phyloP scores from a whole-genome alignment of 176 grass and related monocot genomes.

The Poa annua region DNA sequence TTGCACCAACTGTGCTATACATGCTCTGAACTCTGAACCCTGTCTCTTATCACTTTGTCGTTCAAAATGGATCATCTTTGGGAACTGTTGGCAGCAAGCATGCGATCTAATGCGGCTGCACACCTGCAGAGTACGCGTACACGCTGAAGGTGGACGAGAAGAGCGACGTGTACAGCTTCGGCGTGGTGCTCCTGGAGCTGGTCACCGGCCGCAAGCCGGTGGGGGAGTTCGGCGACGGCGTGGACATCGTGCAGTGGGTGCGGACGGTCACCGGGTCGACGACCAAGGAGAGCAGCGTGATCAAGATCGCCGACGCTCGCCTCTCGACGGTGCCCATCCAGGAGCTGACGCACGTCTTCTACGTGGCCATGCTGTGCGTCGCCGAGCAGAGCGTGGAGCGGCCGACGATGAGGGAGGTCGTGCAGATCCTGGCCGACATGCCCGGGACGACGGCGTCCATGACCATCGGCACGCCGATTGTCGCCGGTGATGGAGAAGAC shows the following conservation, averaged over 20 bases:
- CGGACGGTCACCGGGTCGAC: constrained; percentile 57
- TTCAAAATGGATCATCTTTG: constrained; percentile 47
- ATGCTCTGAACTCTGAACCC: background rate
- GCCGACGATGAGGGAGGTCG: constrained; percentile 91
- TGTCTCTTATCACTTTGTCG: constrained; percentile 40
- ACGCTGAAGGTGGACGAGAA: constrained; percentile 96
- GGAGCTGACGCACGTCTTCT: constrained; percentile 72
- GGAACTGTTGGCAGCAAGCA: background rate
- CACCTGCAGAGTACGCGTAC: constrained; percentile 82
- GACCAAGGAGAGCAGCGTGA: constrained; percentile 64
- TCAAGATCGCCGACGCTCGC: constrained; percentile 61
- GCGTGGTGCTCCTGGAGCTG: constrained; percentile 81
- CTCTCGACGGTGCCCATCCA: constrained; percentile 63
- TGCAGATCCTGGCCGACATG: constrained; percentile 72
- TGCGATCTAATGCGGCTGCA: constrained; percentile 32
- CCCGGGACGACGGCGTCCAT: constrained; percentile 22
- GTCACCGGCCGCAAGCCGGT: constrained; percentile 68
- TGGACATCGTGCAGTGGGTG: constrained; percentile 96
- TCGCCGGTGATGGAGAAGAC: background rate
- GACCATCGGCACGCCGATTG: background rate
- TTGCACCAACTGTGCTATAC: constrained; percentile 19
- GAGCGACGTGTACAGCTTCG: constrained; percentile 94
- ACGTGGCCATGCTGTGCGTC: constrained; percentile 82
- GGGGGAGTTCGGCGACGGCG: constrained; percentile 84
- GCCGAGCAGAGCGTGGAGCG: constrained; percentile 78